Evolutionary conservation across 192 early-diverging fungal species (phyloP).

Genomic region (Coemansia furcata): DNA sequence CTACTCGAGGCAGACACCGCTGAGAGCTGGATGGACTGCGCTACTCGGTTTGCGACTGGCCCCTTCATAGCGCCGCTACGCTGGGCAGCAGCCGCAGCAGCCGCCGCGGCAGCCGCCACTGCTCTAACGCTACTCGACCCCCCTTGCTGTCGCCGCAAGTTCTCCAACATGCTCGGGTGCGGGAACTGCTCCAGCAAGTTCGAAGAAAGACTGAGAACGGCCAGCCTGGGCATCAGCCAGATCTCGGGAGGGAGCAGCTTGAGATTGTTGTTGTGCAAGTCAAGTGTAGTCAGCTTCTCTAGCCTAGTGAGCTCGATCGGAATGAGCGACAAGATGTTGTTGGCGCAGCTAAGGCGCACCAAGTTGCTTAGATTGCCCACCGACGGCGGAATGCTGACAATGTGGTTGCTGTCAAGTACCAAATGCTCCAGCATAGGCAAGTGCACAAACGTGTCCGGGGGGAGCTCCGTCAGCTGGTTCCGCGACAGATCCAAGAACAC

Average conservation of each 20-base stretch:
- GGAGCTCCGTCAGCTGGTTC: slow-evolving; percentile 69
- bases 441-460: slow-evolving; percentile 60
- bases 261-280: slow-evolving; percentile 77
- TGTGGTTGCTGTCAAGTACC: slow-evolving; percentile 67
- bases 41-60: slow-evolving; percentile 13
- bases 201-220: slow-evolving; percentile 70
- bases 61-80: slow-evolving; percentile 29
- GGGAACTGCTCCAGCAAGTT: slow-evolving; percentile 83
- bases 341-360: slow-evolving; percentile 58
- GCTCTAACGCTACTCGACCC: slow-evolving; percentile 45
- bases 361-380: slow-evolving; percentile 59
- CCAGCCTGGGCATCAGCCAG: slow-evolving; percentile 70
- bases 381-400: slow-evolving; percentile 63
- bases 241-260: slow-evolving; percentile 71
- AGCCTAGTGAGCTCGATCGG: slow-evolving; percentile 70
- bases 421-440: slow-evolving; percentile 58
- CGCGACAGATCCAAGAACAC: slow-evolving; percentile 59
- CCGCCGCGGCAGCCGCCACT: slow-evolving; percentile 45
- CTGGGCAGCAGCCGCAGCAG: slow-evolving; percentile 51
- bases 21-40: slow-evolving; percentile 27
- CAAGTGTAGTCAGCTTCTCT: slow-evolving; percentile 59
- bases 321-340: slow-evolving; percentile 66
- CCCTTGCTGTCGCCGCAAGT: slow-evolving; percentile 46
- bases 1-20: slow-evolving; percentile 28
- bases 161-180: slow-evolving; percentile 61